These are phyloP conservation scores for Erigeron philadelphicus DNA, from an alignment of 140 eudicot species.

Conservation along the genomic window DNA sequence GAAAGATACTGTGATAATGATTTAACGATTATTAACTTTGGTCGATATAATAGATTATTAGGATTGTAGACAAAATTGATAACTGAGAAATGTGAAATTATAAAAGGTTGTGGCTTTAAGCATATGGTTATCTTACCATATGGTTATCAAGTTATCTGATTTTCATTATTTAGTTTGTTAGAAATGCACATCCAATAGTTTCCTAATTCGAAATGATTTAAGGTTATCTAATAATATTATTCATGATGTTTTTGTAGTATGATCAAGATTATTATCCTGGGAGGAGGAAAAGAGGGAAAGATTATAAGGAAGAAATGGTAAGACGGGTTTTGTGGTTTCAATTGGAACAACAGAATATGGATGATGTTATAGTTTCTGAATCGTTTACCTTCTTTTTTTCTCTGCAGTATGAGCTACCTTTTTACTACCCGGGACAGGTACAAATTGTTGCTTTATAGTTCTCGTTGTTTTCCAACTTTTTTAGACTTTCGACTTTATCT, in stretches of 20 bases:
- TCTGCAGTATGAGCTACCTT: constrained; percentile 94
- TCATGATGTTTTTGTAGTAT: constrained; percentile 42
- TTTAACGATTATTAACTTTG: too few relatives aligned
- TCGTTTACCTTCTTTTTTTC: constrained; percentile 22
- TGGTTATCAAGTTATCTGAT: too few relatives aligned
- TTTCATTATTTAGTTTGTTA: neutral
- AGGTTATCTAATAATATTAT: neutral
- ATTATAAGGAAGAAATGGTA: constrained; percentile 94
- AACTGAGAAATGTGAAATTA: too few relatives aligned
- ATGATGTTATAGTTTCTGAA: constrained; percentile 4
- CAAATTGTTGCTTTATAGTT: constrained; percentile 24
- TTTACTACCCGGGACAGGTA: constrained; percentile 99
- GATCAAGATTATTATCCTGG: constrained; percentile 99
- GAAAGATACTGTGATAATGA: too few relatives aligned
- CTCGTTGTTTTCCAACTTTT: neutral
- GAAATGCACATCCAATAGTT: neutral
- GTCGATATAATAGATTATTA: too few relatives aligned
- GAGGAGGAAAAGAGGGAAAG: constrained; percentile 96
- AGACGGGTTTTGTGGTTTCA: constrained; percentile 19
- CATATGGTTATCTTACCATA: too few relatives aligned
- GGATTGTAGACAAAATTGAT: too few relatives aligned
- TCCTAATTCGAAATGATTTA: neutral
- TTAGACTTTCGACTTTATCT: too few relatives aligned
- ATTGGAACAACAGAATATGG: constrained; percentile 7
- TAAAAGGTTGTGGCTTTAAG: too few relatives aligned